phyloP scores from a whole-genome alignment of 164 flowering plant genomes.

The Chloranthus sessilifolius region DNA sequence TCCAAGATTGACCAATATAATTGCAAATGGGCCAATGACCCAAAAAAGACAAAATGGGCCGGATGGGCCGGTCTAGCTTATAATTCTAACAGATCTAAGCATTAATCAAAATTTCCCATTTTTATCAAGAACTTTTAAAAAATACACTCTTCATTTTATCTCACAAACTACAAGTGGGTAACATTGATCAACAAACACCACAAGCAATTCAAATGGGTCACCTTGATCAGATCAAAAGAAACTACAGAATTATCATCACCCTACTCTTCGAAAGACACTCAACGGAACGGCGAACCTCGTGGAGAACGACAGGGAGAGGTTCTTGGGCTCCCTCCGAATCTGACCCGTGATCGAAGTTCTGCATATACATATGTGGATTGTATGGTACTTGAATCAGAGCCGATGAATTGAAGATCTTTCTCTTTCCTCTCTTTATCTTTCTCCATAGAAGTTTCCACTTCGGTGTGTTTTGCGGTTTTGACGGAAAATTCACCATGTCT shows the following conservation, averaged over 20 bases:
- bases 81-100: no score
- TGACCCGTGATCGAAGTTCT: conserved; percentile 65
- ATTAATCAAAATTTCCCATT: no score
- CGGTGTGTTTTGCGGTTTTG: conserved; percentile 9
- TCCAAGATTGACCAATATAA: no score
- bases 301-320: conserved; percentile 58
- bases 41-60: no score
- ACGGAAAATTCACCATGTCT: conserved; percentile 5
- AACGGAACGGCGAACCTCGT: conserved; percentile 56
- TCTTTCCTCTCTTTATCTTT: conserved; percentile 34
- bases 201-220: no score
- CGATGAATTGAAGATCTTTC: conserved; percentile 4
- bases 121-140: no score
- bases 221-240: neutral
- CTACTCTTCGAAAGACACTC: conserved; percentile 21
- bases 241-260: neutral
- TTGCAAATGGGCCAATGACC: no score
- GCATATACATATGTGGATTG: conserved; percentile 45
- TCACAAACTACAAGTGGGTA: no score
- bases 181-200: no score
- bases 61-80: no score
- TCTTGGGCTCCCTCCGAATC: conserved; percentile 46
- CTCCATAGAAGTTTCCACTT: conserved; percentile 49
- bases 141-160: no score
- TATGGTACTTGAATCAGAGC: conserved; percentile 21